Base-by-base conservation (phyloP, 768 basidiomycete species). In the Kwoniella europaea region DNA sequence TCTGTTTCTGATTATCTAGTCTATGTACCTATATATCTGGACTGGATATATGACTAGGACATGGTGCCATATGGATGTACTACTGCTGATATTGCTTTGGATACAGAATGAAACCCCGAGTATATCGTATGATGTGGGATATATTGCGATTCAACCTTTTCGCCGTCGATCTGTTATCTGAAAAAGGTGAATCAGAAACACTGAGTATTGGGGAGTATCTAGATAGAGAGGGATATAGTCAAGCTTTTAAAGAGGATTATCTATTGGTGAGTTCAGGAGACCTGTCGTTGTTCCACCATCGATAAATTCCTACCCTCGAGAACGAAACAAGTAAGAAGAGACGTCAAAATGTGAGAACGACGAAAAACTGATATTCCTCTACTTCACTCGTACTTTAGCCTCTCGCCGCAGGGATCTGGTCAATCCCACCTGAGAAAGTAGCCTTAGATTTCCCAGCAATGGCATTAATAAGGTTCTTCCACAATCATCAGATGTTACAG, bases 111-210 rank as follows among this genome's bases (percentile, higher is more conserved):
- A 67, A 67, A 24, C 65, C 56, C 15, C 65, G 56, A 9, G 46
- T 67, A 7, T 67, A 67, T n/a, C 41, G 65, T 20, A 67, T 67
- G 65, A 67, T 67, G 65, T 67, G 65, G 65, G 65, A 67, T 46
- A 67, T 67, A 16, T 52, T 67, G 15, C 41, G 65, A 59, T 67
- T 67, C 57, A 67, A 67, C 27, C 44, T 67, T 4, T 67, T 67
- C 24, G 65, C 65, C 0, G 27, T 52, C 10, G 65, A 67, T n/a
- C 44, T 67, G n/a, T 22, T 67, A 52, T 67, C 57, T 12, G 65
- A 59, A 20, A 67, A 56, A 6, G 57, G 57, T 10, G 65, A 58
- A 35, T 56, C 65, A 2, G 65, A 58, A 16, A 41, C 9, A 29
- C n/a, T 67, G 56, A 67, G 65, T 67, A 67, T 67, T 15, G 65